Conservation (phyloP, 2,329 filamentous ascomycete species). For the Aureobasidium sp. region DNA sequence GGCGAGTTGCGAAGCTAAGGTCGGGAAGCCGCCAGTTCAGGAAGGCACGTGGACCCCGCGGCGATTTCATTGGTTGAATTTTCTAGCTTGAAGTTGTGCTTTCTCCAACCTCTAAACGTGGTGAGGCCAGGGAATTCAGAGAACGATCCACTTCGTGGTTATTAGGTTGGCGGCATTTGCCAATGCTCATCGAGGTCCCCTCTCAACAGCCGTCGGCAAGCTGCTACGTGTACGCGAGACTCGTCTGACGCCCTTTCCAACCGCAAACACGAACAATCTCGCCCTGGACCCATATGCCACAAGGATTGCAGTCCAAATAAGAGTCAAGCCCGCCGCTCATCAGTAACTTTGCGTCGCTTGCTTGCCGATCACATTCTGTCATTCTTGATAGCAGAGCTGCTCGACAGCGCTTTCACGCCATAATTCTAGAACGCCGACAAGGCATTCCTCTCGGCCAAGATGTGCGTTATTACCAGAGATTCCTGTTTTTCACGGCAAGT, state of each 20-base stretch:
- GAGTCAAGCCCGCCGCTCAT: not conserved
- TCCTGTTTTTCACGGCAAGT: not conserved
- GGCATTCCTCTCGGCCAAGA: not conserved
- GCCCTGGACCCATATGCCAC: slow-evolving; percentile 6
- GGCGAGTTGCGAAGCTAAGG: not conserved
- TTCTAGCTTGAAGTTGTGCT: not conserved
- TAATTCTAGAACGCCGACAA: not conserved
- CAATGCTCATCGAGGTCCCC: slow-evolving; percentile 8
- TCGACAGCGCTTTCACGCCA: not conserved
- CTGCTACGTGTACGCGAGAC: slow-evolving; percentile 6
- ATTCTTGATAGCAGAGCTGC: not conserved
- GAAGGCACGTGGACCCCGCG: not conserved
- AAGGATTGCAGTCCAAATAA: not conserved
- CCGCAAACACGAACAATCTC: not conserved
- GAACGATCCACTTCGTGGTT: slow-evolving; percentile 9
- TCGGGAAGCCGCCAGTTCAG: not conserved
- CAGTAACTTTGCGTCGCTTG: not conserved
- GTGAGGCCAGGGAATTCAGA: not conserved
- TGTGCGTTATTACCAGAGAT: not conserved
- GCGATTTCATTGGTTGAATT: not conserved
- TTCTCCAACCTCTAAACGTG: slow-evolving; percentile 8
- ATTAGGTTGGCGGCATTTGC: slow-evolving; percentile 9
- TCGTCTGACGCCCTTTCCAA: slow-evolving; percentile 5
- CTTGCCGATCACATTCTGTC: not conserved
- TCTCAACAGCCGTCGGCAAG: slow-evolving; percentile 12